Conservation (phyloP, 768 basidiomycete species). For the Boletus rubropictus region DNA sequence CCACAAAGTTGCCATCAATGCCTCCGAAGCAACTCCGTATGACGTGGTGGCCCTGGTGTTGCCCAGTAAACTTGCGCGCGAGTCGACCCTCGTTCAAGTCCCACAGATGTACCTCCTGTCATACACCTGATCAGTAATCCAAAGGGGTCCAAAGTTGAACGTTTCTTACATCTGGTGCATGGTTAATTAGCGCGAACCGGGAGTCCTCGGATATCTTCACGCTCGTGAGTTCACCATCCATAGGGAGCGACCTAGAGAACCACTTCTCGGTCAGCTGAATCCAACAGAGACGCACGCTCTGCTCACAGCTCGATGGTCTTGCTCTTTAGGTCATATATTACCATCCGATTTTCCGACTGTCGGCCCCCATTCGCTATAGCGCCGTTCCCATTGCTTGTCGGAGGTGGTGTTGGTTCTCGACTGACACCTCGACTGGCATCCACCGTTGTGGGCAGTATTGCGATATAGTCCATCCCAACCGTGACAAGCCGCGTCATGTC, state of each 20-base stretch:
- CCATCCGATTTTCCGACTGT: constrained; percentile 54
- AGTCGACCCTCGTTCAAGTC: constrained; percentile 65
- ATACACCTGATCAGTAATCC: constrained; percentile 8
- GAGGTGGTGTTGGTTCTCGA: constrained; percentile 34
- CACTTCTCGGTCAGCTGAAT: constrained; percentile 6
- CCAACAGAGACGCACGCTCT: constrained; percentile 2
- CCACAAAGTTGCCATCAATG: constrained; percentile 77
- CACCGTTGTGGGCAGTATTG: constrained; percentile 16
- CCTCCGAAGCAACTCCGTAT: constrained; percentile 95
- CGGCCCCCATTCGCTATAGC: constrained; percentile 31
- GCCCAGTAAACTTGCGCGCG: constrained; percentile 79
- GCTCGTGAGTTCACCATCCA: constrained; percentile 82
- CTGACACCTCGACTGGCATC: constrained; percentile 25
- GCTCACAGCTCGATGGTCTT: constrained; percentile 67
- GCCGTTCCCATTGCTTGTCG: constrained; percentile 31
- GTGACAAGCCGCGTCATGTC: constrained; percentile 79
- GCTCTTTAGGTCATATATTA: constrained; percentile 70
- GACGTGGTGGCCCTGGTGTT: constrained; percentile 76
- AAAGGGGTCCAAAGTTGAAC: neutral
- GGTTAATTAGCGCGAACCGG: constrained; percentile 79
- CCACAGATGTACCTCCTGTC: constrained; percentile 86
- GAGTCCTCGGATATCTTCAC: constrained; percentile 84
- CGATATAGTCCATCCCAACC: constrained; percentile 60
- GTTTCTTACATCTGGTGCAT: constrained; percentile 73
- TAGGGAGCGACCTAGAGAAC: constrained; percentile 48